A percentile compares a stretch with the other conserved stretches of the same genome.
These are phyloP conservation scores for Leccinum subrobustum DNA, from an alignment of 1,284 basidiomycete genomes.

Conservation along the genomic window DNA sequence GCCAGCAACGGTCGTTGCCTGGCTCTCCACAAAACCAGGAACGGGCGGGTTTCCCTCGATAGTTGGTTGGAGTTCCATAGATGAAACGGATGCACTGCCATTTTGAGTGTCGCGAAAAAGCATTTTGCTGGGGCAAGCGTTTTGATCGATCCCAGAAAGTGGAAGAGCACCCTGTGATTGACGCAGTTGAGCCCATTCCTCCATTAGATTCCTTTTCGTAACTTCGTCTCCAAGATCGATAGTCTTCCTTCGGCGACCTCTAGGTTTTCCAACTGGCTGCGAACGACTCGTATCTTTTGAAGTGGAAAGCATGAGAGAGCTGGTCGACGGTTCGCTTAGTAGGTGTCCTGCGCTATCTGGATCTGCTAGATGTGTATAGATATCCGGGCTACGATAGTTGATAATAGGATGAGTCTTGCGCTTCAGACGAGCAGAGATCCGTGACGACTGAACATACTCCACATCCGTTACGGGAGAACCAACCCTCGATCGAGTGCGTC, in stretches of 20 bases:
- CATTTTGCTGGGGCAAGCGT: background rate
- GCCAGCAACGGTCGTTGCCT: background rate
- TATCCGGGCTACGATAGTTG: constrained; percentile 20
- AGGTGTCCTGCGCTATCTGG: constrained; percentile 11
- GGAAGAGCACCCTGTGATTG: constrained; percentile 26
- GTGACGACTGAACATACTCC: constrained; percentile 8
- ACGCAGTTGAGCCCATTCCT: constrained; percentile 32
- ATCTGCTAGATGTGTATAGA: constrained; percentile 30
- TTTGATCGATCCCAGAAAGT: constrained; percentile 10
- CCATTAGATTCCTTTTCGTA: constrained; percentile 24
- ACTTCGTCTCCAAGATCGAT: constrained; percentile 23
- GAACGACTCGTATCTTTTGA: constrained; percentile 1
- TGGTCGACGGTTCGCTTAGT: constrained; percentile 8
- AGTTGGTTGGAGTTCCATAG: background rate
- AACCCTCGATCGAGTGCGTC: constrained; percentile 19
- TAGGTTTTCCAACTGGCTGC: constrained; percentile 10
- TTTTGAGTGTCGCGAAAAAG: background rate
- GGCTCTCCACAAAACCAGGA: background rate
- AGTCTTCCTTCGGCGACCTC: constrained; percentile 16
- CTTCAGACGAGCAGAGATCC: constrained; percentile 23
- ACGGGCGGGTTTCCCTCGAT: background rate
- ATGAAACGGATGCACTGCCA: constrained; percentile 1
- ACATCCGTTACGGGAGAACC: constrained; percentile 17
- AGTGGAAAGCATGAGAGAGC: constrained; percentile 6
- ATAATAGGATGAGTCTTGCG: constrained; percentile 21